Evolutionary conservation across 352 stramenopile genomes (phyloP).

Genomic region (Pelagophyceae sp.): DNA sequence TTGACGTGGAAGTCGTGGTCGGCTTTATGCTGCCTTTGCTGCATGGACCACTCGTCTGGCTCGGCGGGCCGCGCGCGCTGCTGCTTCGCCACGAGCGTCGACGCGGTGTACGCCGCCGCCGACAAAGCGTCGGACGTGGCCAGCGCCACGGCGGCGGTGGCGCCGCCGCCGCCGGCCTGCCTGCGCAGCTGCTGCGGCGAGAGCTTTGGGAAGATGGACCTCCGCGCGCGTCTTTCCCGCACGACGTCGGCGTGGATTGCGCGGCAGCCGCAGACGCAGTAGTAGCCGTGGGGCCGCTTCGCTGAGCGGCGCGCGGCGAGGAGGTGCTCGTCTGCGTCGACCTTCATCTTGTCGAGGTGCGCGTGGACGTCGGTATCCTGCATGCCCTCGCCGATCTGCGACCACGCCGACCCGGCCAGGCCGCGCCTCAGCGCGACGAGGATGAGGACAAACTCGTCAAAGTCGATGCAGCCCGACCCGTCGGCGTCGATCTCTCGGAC

Average conservation of each 20-base stretch:
- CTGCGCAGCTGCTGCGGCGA: background rate
- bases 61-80: background rate
- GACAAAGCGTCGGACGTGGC: background rate
- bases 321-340: background rate
- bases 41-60: background rate
- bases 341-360: background rate
- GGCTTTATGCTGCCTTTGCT: background rate
- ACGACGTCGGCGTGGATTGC: background rate
- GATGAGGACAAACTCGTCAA: constrained; percentile 23
- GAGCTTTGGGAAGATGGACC: constrained; percentile 10
- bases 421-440: constrained; percentile 25
- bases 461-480: constrained; percentile 22
- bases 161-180: background rate
- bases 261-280: constrained; percentile 29
- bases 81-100: background rate
- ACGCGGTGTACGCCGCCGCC: no score
- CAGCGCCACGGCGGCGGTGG: background rate
- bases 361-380: background rate
- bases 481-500: constrained; percentile 26
- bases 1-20: no score
- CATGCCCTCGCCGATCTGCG: constrained; percentile 7
- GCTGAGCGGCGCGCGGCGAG: background rate
- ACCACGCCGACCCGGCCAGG: constrained; percentile 5
- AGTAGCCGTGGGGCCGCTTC: constrained; percentile 24
- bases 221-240: background rate